Evolutionary conservation across 2,329 filamentous ascomycete genomes (phyloP), one percentile per base, ranked within the genome.

Genomic region (Penicillium sp.): DNA sequence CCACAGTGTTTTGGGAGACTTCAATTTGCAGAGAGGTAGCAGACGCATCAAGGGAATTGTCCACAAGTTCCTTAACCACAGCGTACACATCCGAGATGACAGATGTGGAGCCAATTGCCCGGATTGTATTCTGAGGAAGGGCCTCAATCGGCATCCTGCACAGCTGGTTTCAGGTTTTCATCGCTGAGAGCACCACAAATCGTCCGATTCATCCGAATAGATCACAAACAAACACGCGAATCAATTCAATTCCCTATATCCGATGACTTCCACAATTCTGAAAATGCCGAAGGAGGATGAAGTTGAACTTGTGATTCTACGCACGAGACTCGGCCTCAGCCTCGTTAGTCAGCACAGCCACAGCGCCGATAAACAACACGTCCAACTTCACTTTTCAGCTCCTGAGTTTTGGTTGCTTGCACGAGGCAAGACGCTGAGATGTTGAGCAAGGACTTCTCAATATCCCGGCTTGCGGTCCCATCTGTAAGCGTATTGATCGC

Each of bases 41-140:
- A 42, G 77, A 74, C 5, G 84, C 84, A 70, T 88, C 85, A 10
- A 88, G 75, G n/a, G 84, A 78, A 67, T 88, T 88, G 57, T 88
- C 85, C 36, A 88, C 69, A 36, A 88, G 79, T 65, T 88, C 85
- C 66, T 87, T 87, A 51, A 85, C 79, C 9, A 84, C 76, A 2
- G 82, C 82, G 55, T 74, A 78, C 7, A 83, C 74, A 61, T 85
- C 80, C 9, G 78, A 77, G 46, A 87, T 75, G 19, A 80, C 79
- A 59, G 85, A 82, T 13, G 78, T 76, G 26, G 83, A 83, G 53
- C 82, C 78, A 55, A 87, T 79, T 54, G 79, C 78, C 53, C 78
- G 75, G 35, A 79, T 74, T 54, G 75, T 73, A 14, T 63, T 64
- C 40, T 69, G 67, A 18, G 76, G 70, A 54, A 80, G 72, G 47